Conservation (phyloP, 2,329 filamentous ascomycete species). For the Fusarium lateritium region DNA sequence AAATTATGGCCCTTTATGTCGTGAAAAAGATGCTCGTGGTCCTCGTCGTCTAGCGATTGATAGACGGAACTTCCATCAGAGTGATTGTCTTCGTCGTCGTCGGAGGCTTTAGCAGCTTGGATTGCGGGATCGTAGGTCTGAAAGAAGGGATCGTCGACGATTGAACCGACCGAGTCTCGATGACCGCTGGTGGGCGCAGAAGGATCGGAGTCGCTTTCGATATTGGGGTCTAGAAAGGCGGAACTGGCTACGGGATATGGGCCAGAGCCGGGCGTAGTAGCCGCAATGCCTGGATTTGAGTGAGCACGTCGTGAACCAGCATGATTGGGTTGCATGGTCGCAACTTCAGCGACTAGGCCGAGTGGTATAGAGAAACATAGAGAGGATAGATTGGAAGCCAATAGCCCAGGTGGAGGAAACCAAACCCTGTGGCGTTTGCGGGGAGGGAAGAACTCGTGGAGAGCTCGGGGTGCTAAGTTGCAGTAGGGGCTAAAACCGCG, state of each 20-base stretch:
- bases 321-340: slow-evolving; percentile 50
- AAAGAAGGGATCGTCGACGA: slow-evolving; percentile 70
- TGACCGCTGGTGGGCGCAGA: slow-evolving; percentile 41
- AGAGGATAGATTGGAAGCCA: slow-evolving; percentile 30
- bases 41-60: slow-evolving; percentile 49
- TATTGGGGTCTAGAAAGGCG: slow-evolving; percentile 45
- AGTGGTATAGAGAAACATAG: slow-evolving; percentile 47
- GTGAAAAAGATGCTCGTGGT: slow-evolving; percentile 54
- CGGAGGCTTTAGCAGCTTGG: slow-evolving; percentile 47
- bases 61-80: slow-evolving; percentile 47
- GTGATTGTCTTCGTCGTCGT: slow-evolving; percentile 41
- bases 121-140: slow-evolving; percentile 59
- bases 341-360: slow-evolving; percentile 50
- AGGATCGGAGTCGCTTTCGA: slow-evolving; percentile 42
- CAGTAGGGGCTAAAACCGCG: slow-evolving; percentile 23
- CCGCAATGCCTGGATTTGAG: slow-evolving; percentile 42
- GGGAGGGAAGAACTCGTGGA: slow-evolving; percentile 45
- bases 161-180: slow-evolving; percentile 67
- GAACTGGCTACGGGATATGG: slow-evolving; percentile 32
- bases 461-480: slow-evolving; percentile 22
- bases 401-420: slow-evolving; percentile 37
- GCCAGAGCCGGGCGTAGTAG: slow-evolving; percentile 25
- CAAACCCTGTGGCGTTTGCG: slow-evolving; percentile 38
- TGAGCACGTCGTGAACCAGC: slow-evolving; percentile 48
- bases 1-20: slow-evolving; percentile 31